Evolutionary conservation across 2,329 filamentous ascomycete genomes (phyloP).

Genomic region (Penicillium sclerotiorum): DNA sequence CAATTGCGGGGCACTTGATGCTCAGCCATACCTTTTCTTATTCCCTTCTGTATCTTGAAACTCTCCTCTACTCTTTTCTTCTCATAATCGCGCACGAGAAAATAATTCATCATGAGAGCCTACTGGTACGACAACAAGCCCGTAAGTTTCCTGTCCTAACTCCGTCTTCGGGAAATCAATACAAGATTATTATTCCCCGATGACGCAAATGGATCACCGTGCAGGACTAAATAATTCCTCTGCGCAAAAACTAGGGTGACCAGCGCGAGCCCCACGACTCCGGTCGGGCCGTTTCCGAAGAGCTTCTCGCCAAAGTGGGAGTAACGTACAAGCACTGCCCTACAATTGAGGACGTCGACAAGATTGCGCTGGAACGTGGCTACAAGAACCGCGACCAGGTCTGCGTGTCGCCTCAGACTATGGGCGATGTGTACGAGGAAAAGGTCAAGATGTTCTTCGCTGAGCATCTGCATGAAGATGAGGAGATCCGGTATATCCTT

Average conservation of each 20-base stretch:
- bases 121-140: slow-evolving; percentile 71
- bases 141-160: slow-evolving; percentile 42
- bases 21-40: slow-evolving; percentile 13
- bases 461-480: slow-evolving; percentile 96
- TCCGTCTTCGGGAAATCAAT: background rate
- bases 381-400: slow-evolving; percentile 97
- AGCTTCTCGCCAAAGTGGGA: slow-evolving; percentile 72
- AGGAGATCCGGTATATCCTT: slow-evolving; percentile 94
- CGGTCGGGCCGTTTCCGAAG: slow-evolving; percentile 65
- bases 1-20: slow-evolving; percentile 36
- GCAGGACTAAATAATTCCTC: slow-evolving; percentile 9
- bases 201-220: slow-evolving; percentile 12
- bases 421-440: slow-evolving; percentile 86
- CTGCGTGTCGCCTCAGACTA: slow-evolving; percentile 78
- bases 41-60: background rate
- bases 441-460: slow-evolving; percentile 94
- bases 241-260: slow-evolving; percentile 69
- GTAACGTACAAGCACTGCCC: slow-evolving; percentile 76
- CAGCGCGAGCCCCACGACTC: slow-evolving; percentile 91
- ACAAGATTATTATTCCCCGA: background rate
- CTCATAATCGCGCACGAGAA: background rate
- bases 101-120: slow-evolving; percentile 59
- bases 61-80: background rate
- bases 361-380: slow-evolving; percentile 70
- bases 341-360: slow-evolving; percentile 68